These are phyloP conservation scores for Sanghuangporus sanghuang DNA, from an alignment of 1,284 basidiomycete species.

Conservation along the genomic window DNA sequence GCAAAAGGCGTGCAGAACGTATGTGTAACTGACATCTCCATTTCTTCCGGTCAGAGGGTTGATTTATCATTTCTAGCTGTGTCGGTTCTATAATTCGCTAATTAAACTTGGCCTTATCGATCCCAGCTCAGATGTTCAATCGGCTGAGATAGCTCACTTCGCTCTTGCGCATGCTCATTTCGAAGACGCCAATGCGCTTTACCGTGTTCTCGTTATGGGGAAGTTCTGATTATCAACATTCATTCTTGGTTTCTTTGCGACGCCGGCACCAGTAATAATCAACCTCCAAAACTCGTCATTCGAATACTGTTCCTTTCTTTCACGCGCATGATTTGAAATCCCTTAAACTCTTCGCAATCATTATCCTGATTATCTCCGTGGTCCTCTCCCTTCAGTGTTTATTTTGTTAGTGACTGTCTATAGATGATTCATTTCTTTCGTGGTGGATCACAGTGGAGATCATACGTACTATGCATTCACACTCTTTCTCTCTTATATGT, in stretches of 20 bases:
- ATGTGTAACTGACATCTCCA: conserved; percentile 26
- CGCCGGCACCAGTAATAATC: neutral
- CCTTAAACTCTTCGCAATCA: neutral
- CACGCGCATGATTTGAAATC: neutral
- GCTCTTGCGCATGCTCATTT: conserved; percentile 62
- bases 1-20: conserved; percentile 66
- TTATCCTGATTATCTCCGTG: neutral
- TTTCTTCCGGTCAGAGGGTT: neutral
- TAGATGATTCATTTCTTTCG: neutral
- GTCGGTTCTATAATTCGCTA: conserved; percentile 69
- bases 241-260: neutral
- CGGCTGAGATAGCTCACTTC: conserved; percentile 71
- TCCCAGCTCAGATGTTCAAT: conserved; percentile 53
- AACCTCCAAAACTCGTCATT: neutral
- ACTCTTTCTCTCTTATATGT: neutral
- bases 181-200: conserved; percentile 68
- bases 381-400: neutral
- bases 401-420: neutral
- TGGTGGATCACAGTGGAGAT: neutral
- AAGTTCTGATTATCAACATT: conserved; percentile 26
- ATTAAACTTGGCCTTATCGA: conserved; percentile 61
- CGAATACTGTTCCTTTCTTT: neutral
- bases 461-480: neutral
- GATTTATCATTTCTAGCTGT: conserved; percentile 44
- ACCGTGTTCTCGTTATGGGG: conserved; percentile 47